Evolutionary conservation across 164 flowering plant species (phyloP).

Genomic region (Vitis labrusca): DNA sequence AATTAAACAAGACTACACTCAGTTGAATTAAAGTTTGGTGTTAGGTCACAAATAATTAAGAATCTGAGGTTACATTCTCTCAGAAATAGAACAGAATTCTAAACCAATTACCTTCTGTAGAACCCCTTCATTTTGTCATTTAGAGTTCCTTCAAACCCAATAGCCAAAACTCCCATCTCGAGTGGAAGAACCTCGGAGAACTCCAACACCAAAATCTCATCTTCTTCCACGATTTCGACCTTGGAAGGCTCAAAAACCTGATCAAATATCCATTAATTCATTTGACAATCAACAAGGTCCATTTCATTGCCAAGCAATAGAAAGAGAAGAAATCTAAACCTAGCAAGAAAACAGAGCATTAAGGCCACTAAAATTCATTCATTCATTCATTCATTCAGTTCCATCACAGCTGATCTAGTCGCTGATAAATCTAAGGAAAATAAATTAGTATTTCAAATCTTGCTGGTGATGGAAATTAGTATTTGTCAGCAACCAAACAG

Average conservation of each 20-base stretch:
- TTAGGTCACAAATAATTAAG: too few species aligned
- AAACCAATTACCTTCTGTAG: slow-evolving; percentile 64
- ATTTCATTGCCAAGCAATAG: too few species aligned
- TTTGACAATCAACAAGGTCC: background rate
- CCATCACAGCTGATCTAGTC: background rate
- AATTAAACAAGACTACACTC: too few species aligned
- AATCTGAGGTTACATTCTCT: background rate
- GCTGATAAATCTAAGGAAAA: background rate
- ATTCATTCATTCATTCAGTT: background rate
- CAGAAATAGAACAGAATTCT: background rate
- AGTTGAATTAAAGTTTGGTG: too few species aligned
- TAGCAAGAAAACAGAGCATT: too few species aligned
- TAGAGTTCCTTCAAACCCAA: slow-evolving; percentile 62
- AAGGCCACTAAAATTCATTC: background rate
- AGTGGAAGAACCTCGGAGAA: slow-evolving; percentile 45
- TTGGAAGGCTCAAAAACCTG: slow-evolving; percentile 32
- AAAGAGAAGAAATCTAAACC: too few species aligned
- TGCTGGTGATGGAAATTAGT: too few species aligned
- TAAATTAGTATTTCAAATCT: background rate
- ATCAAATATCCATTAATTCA: background rate
- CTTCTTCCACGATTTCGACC: slow-evolving; percentile 29
- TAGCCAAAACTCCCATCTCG: slow-evolving; percentile 43
- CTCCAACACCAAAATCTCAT: slow-evolving; percentile 47
- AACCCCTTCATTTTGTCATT: slow-evolving; percentile 96
- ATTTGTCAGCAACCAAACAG: background rate